phyloP scores from a whole-genome alignment of 768 basidiomycete species.

The Lentinula sp. region DNA sequence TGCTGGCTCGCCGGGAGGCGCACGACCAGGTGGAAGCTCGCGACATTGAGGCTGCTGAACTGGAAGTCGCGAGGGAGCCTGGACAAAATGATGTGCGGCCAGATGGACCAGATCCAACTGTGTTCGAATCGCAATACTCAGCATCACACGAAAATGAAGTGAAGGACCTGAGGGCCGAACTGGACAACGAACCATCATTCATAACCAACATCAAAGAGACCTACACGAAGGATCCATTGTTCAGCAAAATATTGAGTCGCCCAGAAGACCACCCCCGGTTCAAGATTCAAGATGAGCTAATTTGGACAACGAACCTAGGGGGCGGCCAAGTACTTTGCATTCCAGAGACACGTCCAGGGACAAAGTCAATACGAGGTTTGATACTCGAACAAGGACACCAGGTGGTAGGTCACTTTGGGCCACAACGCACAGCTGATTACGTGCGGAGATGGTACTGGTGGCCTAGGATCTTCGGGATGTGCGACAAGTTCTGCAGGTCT shows the following conservation, averaged over 20 bases:
- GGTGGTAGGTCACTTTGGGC: conserved; percentile 18
- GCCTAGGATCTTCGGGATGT: conserved; percentile 2
- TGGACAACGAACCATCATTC: background rate
- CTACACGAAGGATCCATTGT: background rate
- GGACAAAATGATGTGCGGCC: too few species aligned
- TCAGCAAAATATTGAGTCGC: conserved; percentile 3
- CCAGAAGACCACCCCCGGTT: conserved; percentile 6
- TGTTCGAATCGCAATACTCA: background rate
- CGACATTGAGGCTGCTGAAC: background rate
- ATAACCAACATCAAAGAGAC: background rate
- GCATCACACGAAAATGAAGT: background rate
- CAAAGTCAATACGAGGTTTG: conserved; percentile 2
- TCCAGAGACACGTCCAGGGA: background rate
- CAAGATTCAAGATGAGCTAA: background rate
- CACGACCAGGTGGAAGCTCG: background rate
- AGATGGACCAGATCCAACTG: too few species aligned
- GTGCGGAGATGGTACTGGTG: conserved; percentile 11
- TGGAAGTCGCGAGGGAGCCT: background rate
- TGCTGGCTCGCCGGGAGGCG: conserved; percentile 9
- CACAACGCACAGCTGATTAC: conserved; percentile 4
- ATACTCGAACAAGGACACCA: conserved; percentile 15
- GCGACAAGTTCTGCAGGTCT: background rate
- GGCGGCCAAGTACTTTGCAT: background rate
- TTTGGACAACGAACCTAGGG: conserved; percentile 1
- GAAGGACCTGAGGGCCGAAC: background rate